These are phyloP conservation scores for Hyaloscypha finlandica DNA, from an alignment of 495 filamentous ascomycete species.

Conservation along the genomic window DNA sequence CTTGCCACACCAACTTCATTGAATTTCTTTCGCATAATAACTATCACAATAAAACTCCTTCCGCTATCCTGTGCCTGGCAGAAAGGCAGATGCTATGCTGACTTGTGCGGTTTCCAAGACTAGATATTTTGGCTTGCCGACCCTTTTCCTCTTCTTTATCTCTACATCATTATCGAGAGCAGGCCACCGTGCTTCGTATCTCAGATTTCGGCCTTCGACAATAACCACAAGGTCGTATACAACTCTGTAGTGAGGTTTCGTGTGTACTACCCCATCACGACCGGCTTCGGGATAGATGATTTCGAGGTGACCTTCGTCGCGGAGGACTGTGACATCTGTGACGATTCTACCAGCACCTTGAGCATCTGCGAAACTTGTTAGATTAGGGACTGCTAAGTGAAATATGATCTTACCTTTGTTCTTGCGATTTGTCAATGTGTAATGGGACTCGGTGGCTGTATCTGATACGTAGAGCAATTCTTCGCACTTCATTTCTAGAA, in stretches of 20 bases:
- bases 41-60: not conserved
- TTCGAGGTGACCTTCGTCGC: slow-evolving; percentile 1
- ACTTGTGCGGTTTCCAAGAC: slow-evolving; percentile 10
- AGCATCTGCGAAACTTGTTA: slow-evolving; percentile 10
- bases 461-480: slow-evolving; percentile 33
- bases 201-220: slow-evolving; percentile 16
- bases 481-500: slow-evolving; percentile 16
- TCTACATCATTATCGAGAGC: not conserved
- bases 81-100: slow-evolving; percentile 17
- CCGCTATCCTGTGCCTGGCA: slow-evolving; percentile 32
- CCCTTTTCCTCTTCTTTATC: not conserved
- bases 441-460: slow-evolving; percentile 25
- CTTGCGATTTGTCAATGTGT: slow-evolving; percentile 19
- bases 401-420: slow-evolving; percentile 14
- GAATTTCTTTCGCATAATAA: too few relatives aligned
- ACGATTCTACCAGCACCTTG: slow-evolving; percentile 14
- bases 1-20: too few relatives aligned
- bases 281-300: not conserved
- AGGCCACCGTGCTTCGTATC: slow-evolving; percentile 18
- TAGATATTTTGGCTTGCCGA: too few relatives aligned
- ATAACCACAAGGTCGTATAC: slow-evolving; percentile 14
- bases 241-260: slow-evolving; percentile 8
- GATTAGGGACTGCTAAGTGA: not conserved
- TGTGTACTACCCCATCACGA: not conserved
- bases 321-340: slow-evolving; percentile 36